These are phyloP conservation scores for Solanum phureja DNA, from an alignment of 257 asterid genomes.

Conservation along the genomic window DNA sequence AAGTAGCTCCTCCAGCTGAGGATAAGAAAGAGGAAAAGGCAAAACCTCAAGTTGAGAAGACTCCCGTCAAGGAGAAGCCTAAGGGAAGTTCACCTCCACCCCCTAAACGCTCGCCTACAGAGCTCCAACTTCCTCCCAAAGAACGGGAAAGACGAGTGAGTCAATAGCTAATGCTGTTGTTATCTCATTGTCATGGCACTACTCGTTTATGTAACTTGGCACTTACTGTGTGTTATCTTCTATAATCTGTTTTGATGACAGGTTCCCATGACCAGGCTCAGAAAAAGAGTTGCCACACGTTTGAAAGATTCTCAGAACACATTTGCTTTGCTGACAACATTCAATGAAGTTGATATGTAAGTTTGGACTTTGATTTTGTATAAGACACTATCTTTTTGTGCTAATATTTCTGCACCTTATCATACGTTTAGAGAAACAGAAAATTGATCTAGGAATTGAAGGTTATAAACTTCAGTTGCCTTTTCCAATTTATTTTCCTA, in stretches of 20 bases:
- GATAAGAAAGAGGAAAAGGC: slow-evolving; percentile 44
- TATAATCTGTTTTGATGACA: slow-evolving; percentile 12
- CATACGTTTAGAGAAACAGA: neutral
- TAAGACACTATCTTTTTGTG: neutral
- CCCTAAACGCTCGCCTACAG: slow-evolving; percentile 56
- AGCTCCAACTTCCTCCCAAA: slow-evolving; percentile 93
- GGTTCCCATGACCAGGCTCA: slow-evolving; percentile 99
- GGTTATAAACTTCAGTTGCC: neutral
- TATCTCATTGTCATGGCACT: neutral
- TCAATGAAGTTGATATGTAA: slow-evolving; percentile 98
- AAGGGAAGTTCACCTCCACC: slow-evolving; percentile 47
- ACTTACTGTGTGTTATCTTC: neutral
- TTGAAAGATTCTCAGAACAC: slow-evolving; percentile 98
- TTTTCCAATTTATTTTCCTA: neutral
- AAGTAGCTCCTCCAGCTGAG: slow-evolving; percentile 43
- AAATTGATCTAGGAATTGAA: neutral
- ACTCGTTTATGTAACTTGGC: neutral
- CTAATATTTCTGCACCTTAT: neutral
- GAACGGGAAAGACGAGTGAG: slow-evolving; percentile 94
- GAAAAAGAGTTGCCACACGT: slow-evolving; percentile 89
- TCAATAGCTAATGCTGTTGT: neutral
- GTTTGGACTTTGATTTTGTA: slow-evolving; percentile 7
- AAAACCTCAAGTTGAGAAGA: slow-evolving; percentile 39
- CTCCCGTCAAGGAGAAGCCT: slow-evolving; percentile 45
- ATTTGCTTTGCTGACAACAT: slow-evolving; percentile 90